These are phyloP conservation scores for Saccharomyces hybrid DNA, from an alignment of 1,139 yeast species.

Conservation along the genomic window DNA sequence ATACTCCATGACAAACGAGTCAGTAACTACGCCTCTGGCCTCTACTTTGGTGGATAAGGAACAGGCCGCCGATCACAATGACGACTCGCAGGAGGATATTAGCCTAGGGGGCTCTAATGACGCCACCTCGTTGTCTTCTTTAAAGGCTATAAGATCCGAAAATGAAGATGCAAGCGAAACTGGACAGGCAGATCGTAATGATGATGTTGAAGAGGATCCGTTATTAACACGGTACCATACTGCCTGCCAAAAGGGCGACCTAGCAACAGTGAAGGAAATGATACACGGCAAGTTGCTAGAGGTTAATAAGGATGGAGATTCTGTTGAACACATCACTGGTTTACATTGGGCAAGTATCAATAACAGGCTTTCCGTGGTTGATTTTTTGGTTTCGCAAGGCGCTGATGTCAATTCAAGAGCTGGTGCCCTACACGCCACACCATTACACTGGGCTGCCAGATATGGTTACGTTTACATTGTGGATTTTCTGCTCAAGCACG, in stretches of 20 bases:
- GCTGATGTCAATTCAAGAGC: slow-evolving; percentile 63
- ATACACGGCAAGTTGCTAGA: slow-evolving; percentile 34
- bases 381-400: slow-evolving; percentile 60
- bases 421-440: slow-evolving; percentile 71
- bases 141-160: background rate
- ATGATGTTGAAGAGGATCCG: slow-evolving; percentile 5
- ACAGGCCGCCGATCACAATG: background rate
- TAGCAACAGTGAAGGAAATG: slow-evolving; percentile 36
- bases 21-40: background rate
- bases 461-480: slow-evolving; percentile 82
- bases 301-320: slow-evolving; percentile 34
- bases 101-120: background rate
- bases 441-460: slow-evolving; percentile 93
- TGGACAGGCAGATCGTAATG: background rate
- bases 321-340: slow-evolving; percentile 60
- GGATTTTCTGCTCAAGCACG: slow-evolving; percentile 55
- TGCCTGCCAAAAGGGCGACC: slow-evolving; percentile 43
- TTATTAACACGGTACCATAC: slow-evolving; percentile 31
- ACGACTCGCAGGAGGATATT: background rate
- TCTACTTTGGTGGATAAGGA: background rate
- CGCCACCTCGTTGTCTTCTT: background rate
- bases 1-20: background rate
- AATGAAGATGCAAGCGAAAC: background rate
- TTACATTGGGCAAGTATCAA: slow-evolving; percentile 95
- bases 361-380: slow-evolving; percentile 59